A percentile compares a stretch with the other conserved stretches of the same genome.
Conservation (phyloP, 805 yeast genomes). For the Wickerhamiella shivajii region DNA sequence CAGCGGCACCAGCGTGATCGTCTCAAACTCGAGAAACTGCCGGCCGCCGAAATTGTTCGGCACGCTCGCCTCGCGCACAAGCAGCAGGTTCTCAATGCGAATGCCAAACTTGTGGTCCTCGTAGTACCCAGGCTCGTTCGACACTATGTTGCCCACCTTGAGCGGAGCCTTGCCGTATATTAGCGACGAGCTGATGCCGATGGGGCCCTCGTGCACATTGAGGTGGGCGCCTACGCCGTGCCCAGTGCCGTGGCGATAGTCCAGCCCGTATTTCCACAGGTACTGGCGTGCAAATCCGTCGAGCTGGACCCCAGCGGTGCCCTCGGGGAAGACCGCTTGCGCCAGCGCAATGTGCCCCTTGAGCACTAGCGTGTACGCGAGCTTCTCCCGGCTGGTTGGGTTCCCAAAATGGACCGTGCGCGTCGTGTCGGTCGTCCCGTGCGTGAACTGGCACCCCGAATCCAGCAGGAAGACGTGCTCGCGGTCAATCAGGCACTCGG, state of each 20-base stretch:
- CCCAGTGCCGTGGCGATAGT: constrained; percentile 90
- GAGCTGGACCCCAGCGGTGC: constrained; percentile 58
- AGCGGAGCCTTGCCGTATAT: constrained; percentile 35
- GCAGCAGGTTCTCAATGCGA: constrained; percentile 73
- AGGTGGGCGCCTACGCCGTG: constrained; percentile 93
- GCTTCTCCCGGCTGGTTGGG: constrained; percentile 43
- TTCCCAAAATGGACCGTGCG: constrained; percentile 60
- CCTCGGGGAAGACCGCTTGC: constrained; percentile 59
- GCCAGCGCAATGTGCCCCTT: constrained; percentile 88
- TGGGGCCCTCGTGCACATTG: constrained; percentile 89
- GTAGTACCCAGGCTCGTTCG: constrained; percentile 93
- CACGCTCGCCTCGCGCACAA: constrained; percentile 33
- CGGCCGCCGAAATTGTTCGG: constrained; percentile 37
- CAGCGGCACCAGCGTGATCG: constrained; percentile 73
- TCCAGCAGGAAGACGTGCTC: constrained; percentile 62
- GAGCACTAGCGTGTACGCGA: constrained; percentile 68
- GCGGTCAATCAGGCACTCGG: constrained; percentile 47
- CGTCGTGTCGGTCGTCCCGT: constrained; percentile 95
- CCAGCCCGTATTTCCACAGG: constrained; percentile 69
- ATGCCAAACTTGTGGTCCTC: constrained; percentile 83
- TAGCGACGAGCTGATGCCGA: constrained; percentile 47
- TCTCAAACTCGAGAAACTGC: constrained; percentile 56
- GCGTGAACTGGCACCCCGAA: constrained; percentile 81
- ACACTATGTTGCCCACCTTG: constrained; percentile 55
- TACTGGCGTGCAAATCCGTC: constrained; percentile 76